phyloP scores from a whole-genome alignment of 2,329 filamentous ascomycete genomes.

The Bipolaris oryzae region DNA sequence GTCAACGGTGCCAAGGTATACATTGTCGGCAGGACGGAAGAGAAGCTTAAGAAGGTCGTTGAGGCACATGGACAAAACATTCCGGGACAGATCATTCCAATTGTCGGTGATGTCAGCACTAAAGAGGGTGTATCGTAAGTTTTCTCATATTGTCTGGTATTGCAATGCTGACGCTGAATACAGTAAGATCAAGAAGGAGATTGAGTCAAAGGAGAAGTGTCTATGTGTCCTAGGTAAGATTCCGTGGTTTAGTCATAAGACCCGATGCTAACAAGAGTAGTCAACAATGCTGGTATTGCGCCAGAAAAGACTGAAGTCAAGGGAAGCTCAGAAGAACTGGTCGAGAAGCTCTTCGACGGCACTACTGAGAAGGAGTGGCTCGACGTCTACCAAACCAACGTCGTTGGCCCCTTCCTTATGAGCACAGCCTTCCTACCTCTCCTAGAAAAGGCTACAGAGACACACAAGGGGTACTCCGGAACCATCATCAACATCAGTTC shows the following conservation, averaged over 20 bases:
- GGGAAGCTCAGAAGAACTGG: conserved; percentile 51
- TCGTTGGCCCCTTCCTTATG: conserved; percentile 57
- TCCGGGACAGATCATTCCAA: conserved; percentile 54
- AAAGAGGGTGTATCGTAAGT: conserved; percentile 52
- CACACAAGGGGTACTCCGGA: conserved; percentile 51
- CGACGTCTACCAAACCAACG: conserved; percentile 54
- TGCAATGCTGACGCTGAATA: conserved; percentile 7
- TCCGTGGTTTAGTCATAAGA: conserved; percentile 50
- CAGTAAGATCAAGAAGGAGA: conserved; percentile 50
- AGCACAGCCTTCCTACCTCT: conserved; percentile 55
- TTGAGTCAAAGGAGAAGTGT: conserved; percentile 52
- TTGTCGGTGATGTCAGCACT: conserved; percentile 52
- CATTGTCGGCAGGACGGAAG: conserved; percentile 54
- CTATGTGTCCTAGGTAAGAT: conserved; percentile 52
- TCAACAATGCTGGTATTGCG: conserved; percentile 53
- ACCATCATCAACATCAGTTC: conserved; percentile 55
- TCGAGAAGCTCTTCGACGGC: conserved; percentile 54
- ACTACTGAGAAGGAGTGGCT: conserved; percentile 55
- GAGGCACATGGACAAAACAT: conserved; percentile 53
- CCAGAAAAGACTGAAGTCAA: conserved; percentile 46
- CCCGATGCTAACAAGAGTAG: conserved; percentile 31
- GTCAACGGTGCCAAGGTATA: conserved; percentile 57
- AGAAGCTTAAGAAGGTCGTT: conserved; percentile 56
- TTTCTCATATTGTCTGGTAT: neutral
- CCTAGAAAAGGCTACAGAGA: conserved; percentile 52